Evolutionary conservation across 345 rosid genomes (phyloP).

Genomic region (Acer campestre): DNA sequence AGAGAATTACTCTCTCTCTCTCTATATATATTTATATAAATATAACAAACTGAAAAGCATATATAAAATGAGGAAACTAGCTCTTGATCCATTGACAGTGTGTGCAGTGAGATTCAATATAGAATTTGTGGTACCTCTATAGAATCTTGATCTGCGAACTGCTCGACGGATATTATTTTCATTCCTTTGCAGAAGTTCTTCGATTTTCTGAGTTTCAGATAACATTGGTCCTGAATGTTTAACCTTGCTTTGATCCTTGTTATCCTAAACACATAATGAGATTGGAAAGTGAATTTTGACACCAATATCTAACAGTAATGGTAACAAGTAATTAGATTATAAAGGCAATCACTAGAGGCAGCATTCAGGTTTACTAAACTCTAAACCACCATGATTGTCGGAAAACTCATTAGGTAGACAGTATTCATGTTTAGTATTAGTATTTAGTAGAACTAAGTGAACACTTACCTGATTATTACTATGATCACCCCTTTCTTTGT

Average conservation of each 20-base stretch:
- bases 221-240: slow-evolving; percentile 53
- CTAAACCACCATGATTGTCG: neutral
- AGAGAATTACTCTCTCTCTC: no score
- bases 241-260: slow-evolving; percentile 8
- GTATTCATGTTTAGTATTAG: neutral
- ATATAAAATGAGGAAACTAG: neutral
- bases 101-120: neutral
- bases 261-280: slow-evolving; percentile 8
- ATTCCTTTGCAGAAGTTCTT: slow-evolving; percentile 50
- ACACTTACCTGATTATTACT: slow-evolving; percentile 38
- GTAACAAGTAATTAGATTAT: neutral
- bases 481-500: slow-evolving; percentile 18
- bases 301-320: neutral
- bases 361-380: no score
- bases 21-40: no score
- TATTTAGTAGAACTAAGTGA: neutral
- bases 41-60: no score
- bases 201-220: slow-evolving; percentile 44
- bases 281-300: neutral
- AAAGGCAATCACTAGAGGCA: neutral
- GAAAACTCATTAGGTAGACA: neutral
- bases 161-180: slow-evolving; percentile 56
- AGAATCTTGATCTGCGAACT: slow-evolving; percentile 48
- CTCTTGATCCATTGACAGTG: neutral
- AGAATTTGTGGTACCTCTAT: slow-evolving; percentile 35